These are phyloP conservation scores for Spizellomyces punctatus DNA, from an alignment of 192 early-diverging fungal genomes.

Conservation along the genomic window DNA sequence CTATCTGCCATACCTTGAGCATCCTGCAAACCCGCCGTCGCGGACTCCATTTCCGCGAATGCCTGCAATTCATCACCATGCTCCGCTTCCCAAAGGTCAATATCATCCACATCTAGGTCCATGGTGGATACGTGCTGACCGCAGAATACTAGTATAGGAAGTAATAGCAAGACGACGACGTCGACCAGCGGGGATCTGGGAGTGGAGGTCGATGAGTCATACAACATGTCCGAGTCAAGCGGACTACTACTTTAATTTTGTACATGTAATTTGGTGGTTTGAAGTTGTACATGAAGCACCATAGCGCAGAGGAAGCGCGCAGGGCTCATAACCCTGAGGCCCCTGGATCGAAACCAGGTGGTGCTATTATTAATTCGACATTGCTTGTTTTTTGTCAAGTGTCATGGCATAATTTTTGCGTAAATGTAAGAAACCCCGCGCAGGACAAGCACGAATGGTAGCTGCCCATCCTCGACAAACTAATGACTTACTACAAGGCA, in stretches of 20 bases:
- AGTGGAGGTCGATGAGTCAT: background rate
- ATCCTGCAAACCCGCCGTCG: background rate
- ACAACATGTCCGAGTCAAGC: no score
- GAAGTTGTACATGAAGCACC: background rate
- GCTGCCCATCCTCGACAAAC: no score
- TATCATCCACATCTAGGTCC: slow-evolving; percentile 1
- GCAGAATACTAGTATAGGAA: background rate
- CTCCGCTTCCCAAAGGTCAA: slow-evolving; percentile 23
- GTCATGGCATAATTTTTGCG: no score
- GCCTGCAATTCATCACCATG: slow-evolving; percentile 29
- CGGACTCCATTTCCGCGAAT: background rate
- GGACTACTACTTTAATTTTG: no score
- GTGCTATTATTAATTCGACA: slow-evolving; percentile 11
- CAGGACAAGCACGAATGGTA: no score
- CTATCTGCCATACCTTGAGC: no score
- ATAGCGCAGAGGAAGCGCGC: slow-evolving; percentile 32
- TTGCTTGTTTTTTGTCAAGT: background rate
- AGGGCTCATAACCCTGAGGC: slow-evolving; percentile 29
- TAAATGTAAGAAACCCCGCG: no score
- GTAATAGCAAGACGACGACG: background rate
- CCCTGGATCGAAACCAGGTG: slow-evolving; percentile 29
- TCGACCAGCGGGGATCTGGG: background rate
- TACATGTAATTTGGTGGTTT: background rate
- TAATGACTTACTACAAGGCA: no score
- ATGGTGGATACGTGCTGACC: background rate